phyloP scores from a whole-genome alignment of 2,329 filamentous ascomycete species.

The Leptographium procerum region DNA sequence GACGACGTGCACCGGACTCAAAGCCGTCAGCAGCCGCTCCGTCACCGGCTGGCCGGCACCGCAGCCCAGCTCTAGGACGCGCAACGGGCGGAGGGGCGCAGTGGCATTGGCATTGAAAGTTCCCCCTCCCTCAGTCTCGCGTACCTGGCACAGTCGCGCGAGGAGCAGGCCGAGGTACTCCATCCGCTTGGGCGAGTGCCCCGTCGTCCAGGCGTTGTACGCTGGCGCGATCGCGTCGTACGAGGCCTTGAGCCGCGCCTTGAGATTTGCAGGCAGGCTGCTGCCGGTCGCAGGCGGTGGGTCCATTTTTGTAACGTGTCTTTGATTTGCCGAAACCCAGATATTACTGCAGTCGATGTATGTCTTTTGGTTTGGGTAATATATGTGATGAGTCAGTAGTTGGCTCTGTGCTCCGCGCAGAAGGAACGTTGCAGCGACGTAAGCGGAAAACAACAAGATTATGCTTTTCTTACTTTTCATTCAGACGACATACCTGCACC shows the following conservation, averaged over 20 bases:
- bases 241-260: constrained; percentile 20
- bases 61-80: constrained; percentile 30
- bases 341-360: too few species aligned
- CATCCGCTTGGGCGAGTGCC: constrained; percentile 20
- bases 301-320: too few species aligned
- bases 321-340: too few species aligned
- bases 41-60: constrained; percentile 27
- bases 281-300: not conserved
- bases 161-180: constrained; percentile 23
- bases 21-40: constrained; percentile 19
- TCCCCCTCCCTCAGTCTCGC: too few species aligned
- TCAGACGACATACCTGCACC: too few species aligned
- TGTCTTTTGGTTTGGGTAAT: too few species aligned
- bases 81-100: not conserved
- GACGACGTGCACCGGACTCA: constrained; percentile 15
- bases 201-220: constrained; percentile 29
- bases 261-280: constrained; percentile 14
- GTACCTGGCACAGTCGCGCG: constrained; percentile 12
- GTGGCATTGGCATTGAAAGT: too few species aligned
- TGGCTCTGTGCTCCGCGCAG: too few species aligned
- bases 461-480: too few species aligned
- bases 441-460: too few species aligned
- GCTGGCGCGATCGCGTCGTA: constrained; percentile 23
- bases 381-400: too few species aligned
- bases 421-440: too few species aligned